Evolutionary conservation across 2,329 filamentous ascomycete species (phyloP).

Genomic region (Alternaria consortialis): DNA sequence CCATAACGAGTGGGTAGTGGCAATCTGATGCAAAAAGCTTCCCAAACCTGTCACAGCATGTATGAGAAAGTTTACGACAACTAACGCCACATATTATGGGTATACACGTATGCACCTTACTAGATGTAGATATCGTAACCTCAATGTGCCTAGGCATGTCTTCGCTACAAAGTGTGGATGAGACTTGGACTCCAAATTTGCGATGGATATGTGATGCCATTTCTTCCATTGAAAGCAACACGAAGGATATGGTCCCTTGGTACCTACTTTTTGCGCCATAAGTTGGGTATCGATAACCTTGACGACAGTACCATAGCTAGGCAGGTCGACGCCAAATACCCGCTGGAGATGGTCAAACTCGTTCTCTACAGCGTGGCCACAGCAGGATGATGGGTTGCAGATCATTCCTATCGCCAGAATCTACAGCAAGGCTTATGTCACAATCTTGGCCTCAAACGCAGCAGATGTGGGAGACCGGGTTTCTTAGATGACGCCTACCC

Average conservation of each 20-base stretch:
- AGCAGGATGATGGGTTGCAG: constrained; percentile 30
- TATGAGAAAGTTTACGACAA: too few relatives aligned
- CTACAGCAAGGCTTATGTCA: neutral
- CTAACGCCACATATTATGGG: too few relatives aligned
- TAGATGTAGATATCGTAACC: too few relatives aligned
- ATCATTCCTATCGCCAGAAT: neutral
- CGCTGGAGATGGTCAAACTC: constrained; percentile 21
- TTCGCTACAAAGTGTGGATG: neutral
- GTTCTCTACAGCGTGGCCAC: constrained; percentile 23
- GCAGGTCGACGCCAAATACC: constrained; percentile 20
- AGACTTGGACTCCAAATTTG: neutral
- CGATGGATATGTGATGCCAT: neutral
- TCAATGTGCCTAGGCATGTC: too few relatives aligned
- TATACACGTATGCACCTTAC: too few relatives aligned
- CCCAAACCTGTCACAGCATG: too few relatives aligned
- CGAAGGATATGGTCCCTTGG: constrained; percentile 1
- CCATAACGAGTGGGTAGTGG: too few relatives aligned
- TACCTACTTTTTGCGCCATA: constrained; percentile 18
- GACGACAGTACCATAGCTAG: constrained; percentile 22
- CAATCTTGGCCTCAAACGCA: neutral
- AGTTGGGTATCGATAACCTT: constrained; percentile 30
- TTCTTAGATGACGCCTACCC: rapidly evolving
- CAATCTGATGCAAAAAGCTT: too few relatives aligned
- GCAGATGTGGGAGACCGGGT: rapidly evolving
- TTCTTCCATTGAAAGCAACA: neutral